Evolutionary conservation across 352 stramenopile species (phyloP).

Genomic region (Globisporangium abappressorium): DNA sequence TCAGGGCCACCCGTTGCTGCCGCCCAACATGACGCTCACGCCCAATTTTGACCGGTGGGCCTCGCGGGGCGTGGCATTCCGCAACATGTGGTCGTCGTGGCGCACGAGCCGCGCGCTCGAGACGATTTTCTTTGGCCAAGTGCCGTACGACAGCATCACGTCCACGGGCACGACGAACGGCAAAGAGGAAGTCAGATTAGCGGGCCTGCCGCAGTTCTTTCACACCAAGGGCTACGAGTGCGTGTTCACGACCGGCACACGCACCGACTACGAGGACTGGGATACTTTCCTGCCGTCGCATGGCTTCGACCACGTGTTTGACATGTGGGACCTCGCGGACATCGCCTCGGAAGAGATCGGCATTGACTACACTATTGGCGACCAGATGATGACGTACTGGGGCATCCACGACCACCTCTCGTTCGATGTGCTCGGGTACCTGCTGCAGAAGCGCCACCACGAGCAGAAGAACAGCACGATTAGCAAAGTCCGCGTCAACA

Average conservation of each 20-base stretch:
- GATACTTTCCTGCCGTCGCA: slow-evolving; percentile 51
- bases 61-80: slow-evolving; percentile 40
- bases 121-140: slow-evolving; percentile 57
- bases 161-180: slow-evolving; percentile 48
- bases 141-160: slow-evolving; percentile 59
- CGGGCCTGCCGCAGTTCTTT: slow-evolving; percentile 57
- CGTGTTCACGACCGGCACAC: slow-evolving; percentile 58
- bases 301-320: slow-evolving; percentile 53
- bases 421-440: slow-evolving; percentile 49
- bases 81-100: slow-evolving; percentile 66
- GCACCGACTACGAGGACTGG: slow-evolving; percentile 60
- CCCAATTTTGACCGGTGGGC: slow-evolving; percentile 65
- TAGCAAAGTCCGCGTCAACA: slow-evolving; percentile 1
- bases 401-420: slow-evolving; percentile 68
- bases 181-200: slow-evolving; percentile 29
- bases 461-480: slow-evolving; percentile 12
- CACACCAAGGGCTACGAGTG: slow-evolving; percentile 57
- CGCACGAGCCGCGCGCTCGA: slow-evolving; percentile 70
- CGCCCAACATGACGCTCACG: slow-evolving; percentile 50
- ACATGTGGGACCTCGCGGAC: slow-evolving; percentile 36
- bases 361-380: slow-evolving; percentile 44
- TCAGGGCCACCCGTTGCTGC: slow-evolving; percentile 22
- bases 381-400: slow-evolving; percentile 65
- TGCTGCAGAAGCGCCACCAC: slow-evolving; percentile 36
- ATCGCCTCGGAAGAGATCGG: slow-evolving; percentile 47